phyloP scores from a whole-genome alignment of 257 asterid genomes.

The Fraxinus americana region DNA sequence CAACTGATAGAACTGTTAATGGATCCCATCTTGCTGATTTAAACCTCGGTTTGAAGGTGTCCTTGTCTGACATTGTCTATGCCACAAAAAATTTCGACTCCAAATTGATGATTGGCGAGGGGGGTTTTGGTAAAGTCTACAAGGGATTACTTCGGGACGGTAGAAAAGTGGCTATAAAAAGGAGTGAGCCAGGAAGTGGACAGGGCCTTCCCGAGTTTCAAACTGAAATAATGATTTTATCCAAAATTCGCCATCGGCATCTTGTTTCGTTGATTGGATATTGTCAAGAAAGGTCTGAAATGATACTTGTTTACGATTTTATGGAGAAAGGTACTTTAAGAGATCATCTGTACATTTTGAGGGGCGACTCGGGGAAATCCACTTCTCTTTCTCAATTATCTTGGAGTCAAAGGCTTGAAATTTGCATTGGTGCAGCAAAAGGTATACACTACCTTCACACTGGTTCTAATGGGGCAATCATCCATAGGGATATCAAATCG shows the following conservation, averaged over 20 bases:
- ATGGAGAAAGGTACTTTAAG: slow-evolving; percentile 65
- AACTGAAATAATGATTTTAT: slow-evolving; percentile 52
- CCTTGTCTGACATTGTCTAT: slow-evolving; percentile 34
- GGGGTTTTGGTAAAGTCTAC: slow-evolving; percentile 74
- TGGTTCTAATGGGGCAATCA: slow-evolving; percentile 40
- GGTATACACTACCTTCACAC: slow-evolving; percentile 62
- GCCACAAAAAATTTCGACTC: slow-evolving; percentile 51
- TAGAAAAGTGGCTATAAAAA: slow-evolving; percentile 57
- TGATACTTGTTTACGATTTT: slow-evolving; percentile 65
- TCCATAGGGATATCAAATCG: slow-evolving; percentile 68
- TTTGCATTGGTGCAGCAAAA: slow-evolving; percentile 58
- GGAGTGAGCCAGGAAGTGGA: slow-evolving; percentile 55
- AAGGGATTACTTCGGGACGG: slow-evolving; percentile 49
- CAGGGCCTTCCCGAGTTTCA: slow-evolving; percentile 65
- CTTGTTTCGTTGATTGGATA: slow-evolving; percentile 67
- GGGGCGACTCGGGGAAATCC: slow-evolving; percentile 11
- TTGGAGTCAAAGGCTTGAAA: slow-evolving; percentile 55
- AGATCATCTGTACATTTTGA: slow-evolving; percentile 47
- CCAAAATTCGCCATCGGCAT: slow-evolving; percentile 59
- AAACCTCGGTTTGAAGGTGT: slow-evolving; percentile 54
- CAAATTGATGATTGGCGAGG: slow-evolving; percentile 48
- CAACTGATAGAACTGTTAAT: slow-evolving; percentile 21
- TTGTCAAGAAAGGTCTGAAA: slow-evolving; percentile 53
- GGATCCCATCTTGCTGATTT: slow-evolving; percentile 36
- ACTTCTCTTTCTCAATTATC: slow-evolving; percentile 23